These are phyloP conservation scores for Pseudocercospora vitis DNA, from an alignment of 2,329 filamentous ascomycete species.

Conservation along the genomic window DNA sequence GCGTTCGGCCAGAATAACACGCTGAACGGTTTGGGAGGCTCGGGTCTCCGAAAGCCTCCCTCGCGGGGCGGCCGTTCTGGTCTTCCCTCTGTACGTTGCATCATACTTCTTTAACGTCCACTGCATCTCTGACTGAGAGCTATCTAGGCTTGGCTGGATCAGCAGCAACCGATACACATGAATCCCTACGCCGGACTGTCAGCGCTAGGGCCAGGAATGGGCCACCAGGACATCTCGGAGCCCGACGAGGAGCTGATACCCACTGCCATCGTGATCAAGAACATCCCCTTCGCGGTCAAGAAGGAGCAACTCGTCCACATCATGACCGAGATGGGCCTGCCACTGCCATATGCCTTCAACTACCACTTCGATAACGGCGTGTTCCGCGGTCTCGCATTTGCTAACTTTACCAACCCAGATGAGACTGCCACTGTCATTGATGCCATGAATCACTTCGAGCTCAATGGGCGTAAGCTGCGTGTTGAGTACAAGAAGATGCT, in stretches of 20 bases:
- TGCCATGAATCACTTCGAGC: constrained; percentile 89
- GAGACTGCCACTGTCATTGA: constrained; percentile 93
- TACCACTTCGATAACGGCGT: constrained; percentile 99
- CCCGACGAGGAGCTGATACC: constrained; percentile 88
- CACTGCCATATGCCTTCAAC: constrained; percentile 97
- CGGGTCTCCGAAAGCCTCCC: constrained; percentile 49
- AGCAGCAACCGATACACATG: constrained; percentile 47
- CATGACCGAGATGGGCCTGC: constrained; percentile 92
- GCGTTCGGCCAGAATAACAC: constrained; percentile 66
- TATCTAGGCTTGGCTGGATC: constrained; percentile 63
- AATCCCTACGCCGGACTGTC: constrained; percentile 48
- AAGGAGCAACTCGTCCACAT: constrained; percentile 91
- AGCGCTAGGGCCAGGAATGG: constrained; percentile 39
- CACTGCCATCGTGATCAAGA: constrained; percentile 98
- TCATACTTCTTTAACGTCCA: background rate
- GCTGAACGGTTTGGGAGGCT: constrained; percentile 45
- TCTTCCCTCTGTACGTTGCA: constrained; percentile 68
- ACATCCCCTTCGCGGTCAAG: constrained; percentile 97
- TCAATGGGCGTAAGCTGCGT: constrained; percentile 88
- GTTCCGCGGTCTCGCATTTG: constrained; percentile 92
- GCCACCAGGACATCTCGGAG: constrained; percentile 48
- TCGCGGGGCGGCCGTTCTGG: constrained; percentile 58
- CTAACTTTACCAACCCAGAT: constrained; percentile 94
- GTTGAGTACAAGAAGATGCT: constrained; percentile 99
- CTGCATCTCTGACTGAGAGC: constrained; percentile 23